phyloP scores from a whole-genome alignment of 163 green algal species.

The Chloromonas sp. region DNA sequence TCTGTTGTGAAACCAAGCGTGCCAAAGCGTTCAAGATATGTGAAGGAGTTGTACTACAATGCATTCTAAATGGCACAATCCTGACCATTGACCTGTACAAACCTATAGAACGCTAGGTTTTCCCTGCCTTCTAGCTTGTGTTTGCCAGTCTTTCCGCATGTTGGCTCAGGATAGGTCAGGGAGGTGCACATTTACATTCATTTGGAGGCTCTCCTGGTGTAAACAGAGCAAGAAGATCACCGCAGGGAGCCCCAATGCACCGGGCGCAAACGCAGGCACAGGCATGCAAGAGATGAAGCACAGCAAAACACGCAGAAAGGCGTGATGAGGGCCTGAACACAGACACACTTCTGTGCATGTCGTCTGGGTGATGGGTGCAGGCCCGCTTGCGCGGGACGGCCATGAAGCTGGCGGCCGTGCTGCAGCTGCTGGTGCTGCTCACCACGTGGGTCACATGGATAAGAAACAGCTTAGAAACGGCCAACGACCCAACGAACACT shows the following conservation, averaged over 20 bases:
- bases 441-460: constrained; percentile 15
- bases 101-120: background rate
- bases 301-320: no score
- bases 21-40: background rate
- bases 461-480: background rate
- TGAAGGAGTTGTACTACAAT: background rate
- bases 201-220: no score
- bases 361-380: background rate
- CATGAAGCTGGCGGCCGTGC: constrained; percentile 27
- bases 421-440: constrained; percentile 59
- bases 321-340: no score
- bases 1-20: no score
- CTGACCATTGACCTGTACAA: background rate
- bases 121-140: background rate
- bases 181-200: no score
- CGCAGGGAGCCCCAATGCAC: no score
- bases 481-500: background rate
- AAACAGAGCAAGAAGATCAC: no score
- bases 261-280: no score
- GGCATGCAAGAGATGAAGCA: no score
- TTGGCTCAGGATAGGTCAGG: no score
- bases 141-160: background rate
- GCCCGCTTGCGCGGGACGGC: constrained; percentile 9
- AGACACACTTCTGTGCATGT: no score
- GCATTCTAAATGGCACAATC: background rate